Evolutionary conservation across 2,329 filamentous ascomycete genomes (phyloP).

Genomic region (Aschersonia sp.): DNA sequence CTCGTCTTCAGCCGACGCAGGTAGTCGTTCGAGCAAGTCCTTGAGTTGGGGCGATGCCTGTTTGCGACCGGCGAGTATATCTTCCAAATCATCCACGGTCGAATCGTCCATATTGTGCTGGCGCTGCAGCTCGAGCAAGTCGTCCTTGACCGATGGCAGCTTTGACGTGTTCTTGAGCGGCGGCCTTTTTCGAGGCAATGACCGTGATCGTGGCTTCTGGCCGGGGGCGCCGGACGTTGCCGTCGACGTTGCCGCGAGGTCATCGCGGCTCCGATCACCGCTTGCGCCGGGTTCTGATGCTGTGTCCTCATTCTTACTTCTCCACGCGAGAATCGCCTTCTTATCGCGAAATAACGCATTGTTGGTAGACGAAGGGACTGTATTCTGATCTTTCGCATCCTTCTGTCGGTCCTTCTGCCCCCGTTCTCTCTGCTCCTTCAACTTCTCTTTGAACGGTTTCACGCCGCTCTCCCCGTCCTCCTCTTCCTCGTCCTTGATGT

Average conservation of each 20-base stretch:
- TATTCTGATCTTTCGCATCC: too few species aligned
- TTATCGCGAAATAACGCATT: slow-evolving; percentile 10
- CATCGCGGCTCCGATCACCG: slow-evolving; percentile 9
- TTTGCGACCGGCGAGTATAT: slow-evolving; percentile 27
- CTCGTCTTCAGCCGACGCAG: slow-evolving; percentile 8
- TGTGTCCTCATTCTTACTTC: slow-evolving; percentile 14
- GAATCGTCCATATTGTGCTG: slow-evolving; percentile 42
- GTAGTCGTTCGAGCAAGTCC: slow-evolving; percentile 7
- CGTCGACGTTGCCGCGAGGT: slow-evolving; percentile 3
- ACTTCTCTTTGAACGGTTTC: slow-evolving; percentile 5
- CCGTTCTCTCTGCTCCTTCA: slow-evolving; percentile 6
- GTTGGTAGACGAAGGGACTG: not conserved
- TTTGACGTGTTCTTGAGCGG: slow-evolving; percentile 38
- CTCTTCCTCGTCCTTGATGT: slow-evolving; percentile 6
- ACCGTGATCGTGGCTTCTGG: slow-evolving; percentile 18
- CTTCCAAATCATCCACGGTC: slow-evolving; percentile 42
- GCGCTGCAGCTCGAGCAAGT: slow-evolving; percentile 37
- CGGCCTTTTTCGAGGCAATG: slow-evolving; percentile 27
- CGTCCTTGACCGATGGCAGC: slow-evolving; percentile 39
- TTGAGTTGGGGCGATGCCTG: slow-evolving; percentile 11
- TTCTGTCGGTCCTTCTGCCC: slow-evolving; percentile 2
- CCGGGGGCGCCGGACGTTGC: slow-evolving; percentile 11
- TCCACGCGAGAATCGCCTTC: slow-evolving; percentile 11
- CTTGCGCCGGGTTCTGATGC: slow-evolving; percentile 16
- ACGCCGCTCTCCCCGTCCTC: not conserved